phyloP scores from a whole-genome alignment of 2,329 filamentous ascomycete species.

The Thermomyces lanuginosus region DNA sequence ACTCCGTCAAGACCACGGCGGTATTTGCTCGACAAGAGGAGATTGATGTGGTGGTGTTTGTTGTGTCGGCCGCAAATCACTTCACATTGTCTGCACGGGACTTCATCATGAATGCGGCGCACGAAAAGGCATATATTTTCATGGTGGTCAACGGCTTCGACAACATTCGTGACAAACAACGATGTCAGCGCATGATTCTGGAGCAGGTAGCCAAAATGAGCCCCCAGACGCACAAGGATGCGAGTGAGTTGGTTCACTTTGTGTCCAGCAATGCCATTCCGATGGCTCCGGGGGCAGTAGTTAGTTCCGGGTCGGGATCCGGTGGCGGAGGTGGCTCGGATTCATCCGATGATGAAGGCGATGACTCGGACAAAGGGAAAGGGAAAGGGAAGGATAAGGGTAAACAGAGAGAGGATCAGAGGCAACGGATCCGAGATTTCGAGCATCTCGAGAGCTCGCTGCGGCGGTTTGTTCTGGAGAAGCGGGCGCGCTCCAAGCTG shows the following conservation, averaged over 20 bases:
- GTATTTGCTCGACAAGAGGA: slow-evolving; percentile 96
- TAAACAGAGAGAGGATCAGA: too few species aligned
- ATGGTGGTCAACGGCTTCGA: slow-evolving; percentile 98
- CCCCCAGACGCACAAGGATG: slow-evolving; percentile 82
- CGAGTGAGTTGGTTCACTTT: slow-evolving; percentile 85
- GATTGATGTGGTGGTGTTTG: slow-evolving; percentile 96
- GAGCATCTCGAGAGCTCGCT: slow-evolving; percentile 76
- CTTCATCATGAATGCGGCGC: slow-evolving; percentile 87
- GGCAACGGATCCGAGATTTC: slow-evolving; percentile 78
- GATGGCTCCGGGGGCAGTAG: slow-evolving; percentile 42
- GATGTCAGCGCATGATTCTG: slow-evolving; percentile 82
- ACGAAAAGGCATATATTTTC: slow-evolving; percentile 97
- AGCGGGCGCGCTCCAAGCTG: slow-evolving; percentile 84
- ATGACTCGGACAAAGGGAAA: slow-evolving; percentile 47
- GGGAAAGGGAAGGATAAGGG: slow-evolving; percentile 82
- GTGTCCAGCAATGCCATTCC: slow-evolving; percentile 95
- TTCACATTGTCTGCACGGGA: slow-evolving; percentile 96
- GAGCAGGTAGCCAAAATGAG: slow-evolving; percentile 81
- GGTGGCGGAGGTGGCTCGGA: slow-evolving; percentile 39
- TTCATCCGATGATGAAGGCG: slow-evolving; percentile 25
- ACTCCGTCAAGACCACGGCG: slow-evolving; percentile 92
- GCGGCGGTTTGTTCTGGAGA: slow-evolving; percentile 85
- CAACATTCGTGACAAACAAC: slow-evolving; percentile 75
- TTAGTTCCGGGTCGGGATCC: slow-evolving; percentile 35
- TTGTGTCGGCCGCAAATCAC: slow-evolving; percentile 93